A percentile compares a stretch with the other conserved stretches of the same genome.
phyloP scores from a whole-genome alignment of 768 basidiomycete genomes.

The Leccinum ochraceum region DNA sequence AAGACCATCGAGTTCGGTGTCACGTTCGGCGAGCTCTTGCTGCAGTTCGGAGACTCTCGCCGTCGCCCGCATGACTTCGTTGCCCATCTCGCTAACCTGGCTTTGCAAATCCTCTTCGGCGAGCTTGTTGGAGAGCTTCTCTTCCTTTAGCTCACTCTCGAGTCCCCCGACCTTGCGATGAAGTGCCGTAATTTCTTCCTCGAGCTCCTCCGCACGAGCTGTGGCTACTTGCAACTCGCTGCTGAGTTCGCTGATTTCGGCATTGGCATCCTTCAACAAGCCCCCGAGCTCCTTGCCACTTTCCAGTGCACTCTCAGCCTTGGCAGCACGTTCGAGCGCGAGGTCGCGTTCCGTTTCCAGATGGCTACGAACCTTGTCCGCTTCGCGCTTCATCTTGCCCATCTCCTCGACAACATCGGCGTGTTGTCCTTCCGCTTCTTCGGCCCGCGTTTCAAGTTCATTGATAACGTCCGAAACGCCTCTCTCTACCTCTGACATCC shows the following conservation, averaged over 20 bases:
- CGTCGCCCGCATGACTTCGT: slow-evolving; percentile 32
- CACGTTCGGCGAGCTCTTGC: slow-evolving; percentile 45
- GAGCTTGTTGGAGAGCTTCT: slow-evolving; percentile 43
- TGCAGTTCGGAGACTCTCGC: slow-evolving; percentile 45
- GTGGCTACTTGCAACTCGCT: slow-evolving; percentile 56
- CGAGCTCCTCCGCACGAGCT: slow-evolving; percentile 57
- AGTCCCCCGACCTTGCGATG: slow-evolving; percentile 55
- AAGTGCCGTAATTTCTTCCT: slow-evolving; percentile 56
- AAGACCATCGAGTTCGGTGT: slow-evolving; percentile 27
- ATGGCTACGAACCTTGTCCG: slow-evolving; percentile 45
- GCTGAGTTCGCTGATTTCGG: slow-evolving; percentile 54
- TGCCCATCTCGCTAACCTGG: slow-evolving; percentile 33
- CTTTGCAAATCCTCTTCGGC: slow-evolving; percentile 41
- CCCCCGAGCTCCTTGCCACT: slow-evolving; percentile 68
- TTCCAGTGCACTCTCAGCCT: slow-evolving; percentile 65
- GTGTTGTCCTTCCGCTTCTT: slow-evolving; percentile 50
- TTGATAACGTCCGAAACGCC: slow-evolving; percentile 67
- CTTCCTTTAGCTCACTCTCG: slow-evolving; percentile 57
- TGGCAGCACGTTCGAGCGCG: slow-evolving; percentile 58
- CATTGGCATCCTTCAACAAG: slow-evolving; percentile 65
- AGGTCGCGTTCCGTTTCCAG: slow-evolving; percentile 54
- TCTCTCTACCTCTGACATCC: slow-evolving; percentile 70
- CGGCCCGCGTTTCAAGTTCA: slow-evolving; percentile 60
- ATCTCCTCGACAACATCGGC: slow-evolving; percentile 42
- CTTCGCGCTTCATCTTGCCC: slow-evolving; percentile 43